Evolutionary conservation across 345 rosid genomes (phyloP), one percentile per base, ranked within the genome.

Genomic region (Capsella bursapastoris): DNA sequence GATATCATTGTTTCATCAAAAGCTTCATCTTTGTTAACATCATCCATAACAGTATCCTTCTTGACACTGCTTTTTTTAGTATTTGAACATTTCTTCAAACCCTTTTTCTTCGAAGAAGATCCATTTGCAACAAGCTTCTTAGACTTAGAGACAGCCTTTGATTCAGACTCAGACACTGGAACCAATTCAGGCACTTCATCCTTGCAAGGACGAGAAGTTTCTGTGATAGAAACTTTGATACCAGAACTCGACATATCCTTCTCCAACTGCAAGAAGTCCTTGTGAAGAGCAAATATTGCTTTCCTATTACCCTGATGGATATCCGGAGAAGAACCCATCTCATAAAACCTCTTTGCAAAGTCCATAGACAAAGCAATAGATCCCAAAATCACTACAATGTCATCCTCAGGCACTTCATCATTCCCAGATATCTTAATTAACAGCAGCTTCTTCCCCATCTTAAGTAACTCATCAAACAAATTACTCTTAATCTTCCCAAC

Each of bases 281-380:
- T 84, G 47, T 95, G 88, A 68, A 92, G 73, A 40, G 83, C 68
- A 51, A 90, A 85, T 8, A 95, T 43, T 22, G 80, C 60, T 80
- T 90, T 95, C 93, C 99, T 87, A 73, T 89, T 95, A 41, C 97
- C 97, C 75, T 95, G 99, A 15, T 35, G 79, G 49, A 97, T 92
- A 11, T 85, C 90, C 2, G 77, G 72, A 12, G 90, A 80, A 57
- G 97, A 92, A 50, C 97, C 97, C 82, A 89, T 57, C 45, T 92
- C 93, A 47, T 85, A 95, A 34, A 95, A 86, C 81, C 73, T 90
- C 18, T 72, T 61, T 1, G 97, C 73, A 62, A 86, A 86, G 8
- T 83, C 89, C 86, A 92, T 83, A 11, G 72, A 64, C 75, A 90
- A 29, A 0, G 83, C 87, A 58, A 90, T 74, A 3, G 88, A 72